Conservation (phyloP, 345 rosid genomes). For the Physaria fendleri region DNA sequence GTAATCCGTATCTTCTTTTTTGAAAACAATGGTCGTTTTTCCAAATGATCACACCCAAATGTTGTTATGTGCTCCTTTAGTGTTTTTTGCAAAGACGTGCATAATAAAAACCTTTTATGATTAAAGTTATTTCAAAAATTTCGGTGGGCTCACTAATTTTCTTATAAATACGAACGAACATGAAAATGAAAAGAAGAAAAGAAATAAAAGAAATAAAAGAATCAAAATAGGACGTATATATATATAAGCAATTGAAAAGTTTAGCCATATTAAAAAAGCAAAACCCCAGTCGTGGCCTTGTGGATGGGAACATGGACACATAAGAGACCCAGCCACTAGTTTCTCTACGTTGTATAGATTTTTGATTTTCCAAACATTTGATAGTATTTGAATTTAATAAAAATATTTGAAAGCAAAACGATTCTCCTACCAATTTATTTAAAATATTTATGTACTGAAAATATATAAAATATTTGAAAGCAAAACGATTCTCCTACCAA, state of each 20-base stretch:
- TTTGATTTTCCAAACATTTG: background rate
- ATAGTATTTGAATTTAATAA: background rate
- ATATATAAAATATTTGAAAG: no score
- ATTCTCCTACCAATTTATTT: slow-evolving; percentile 10
- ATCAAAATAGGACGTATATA: background rate
- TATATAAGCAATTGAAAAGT: background rate
- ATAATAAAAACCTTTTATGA: background rate
- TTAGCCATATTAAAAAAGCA: background rate
- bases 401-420: background rate
- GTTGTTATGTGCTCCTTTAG: background rate
- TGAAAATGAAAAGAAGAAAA: background rate
- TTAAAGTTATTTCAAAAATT: background rate
- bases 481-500: slow-evolving; percentile 15
- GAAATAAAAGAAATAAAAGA: background rate
- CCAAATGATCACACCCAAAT: background rate
- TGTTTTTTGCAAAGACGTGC: background rate
- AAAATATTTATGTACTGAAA: background rate
- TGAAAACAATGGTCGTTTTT: no score
- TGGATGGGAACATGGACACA: slow-evolving; percentile 26
- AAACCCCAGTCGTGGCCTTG: slow-evolving; percentile 3
- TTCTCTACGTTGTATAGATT: slow-evolving; percentile 11
- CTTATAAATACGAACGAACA: background rate
- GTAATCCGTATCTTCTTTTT: no score
- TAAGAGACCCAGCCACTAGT: slow-evolving; percentile 23
- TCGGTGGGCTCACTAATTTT: background rate